Conservation (phyloP, 2,329 filamentous ascomycete species). For the Coniella lustricola region DNA sequence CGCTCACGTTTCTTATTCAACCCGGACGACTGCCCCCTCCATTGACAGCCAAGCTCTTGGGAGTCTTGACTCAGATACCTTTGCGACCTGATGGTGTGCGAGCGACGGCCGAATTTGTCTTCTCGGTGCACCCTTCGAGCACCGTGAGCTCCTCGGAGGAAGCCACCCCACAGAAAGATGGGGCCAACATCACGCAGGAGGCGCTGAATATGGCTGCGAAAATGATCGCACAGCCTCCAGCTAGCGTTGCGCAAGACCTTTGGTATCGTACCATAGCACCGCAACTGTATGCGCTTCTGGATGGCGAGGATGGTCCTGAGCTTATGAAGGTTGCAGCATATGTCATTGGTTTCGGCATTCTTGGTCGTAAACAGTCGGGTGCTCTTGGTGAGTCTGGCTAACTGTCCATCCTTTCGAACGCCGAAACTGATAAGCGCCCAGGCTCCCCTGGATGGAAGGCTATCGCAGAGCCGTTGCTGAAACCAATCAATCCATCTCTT, state of each 20-base stretch:
- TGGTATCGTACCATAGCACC: conserved; percentile 57
- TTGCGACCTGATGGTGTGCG: conserved; percentile 57
- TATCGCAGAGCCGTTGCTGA: conserved; percentile 53
- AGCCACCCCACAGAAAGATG: conserved; percentile 43
- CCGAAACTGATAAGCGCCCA: conserved; percentile 19
- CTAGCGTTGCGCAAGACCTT: conserved; percentile 41
- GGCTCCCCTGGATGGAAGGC: conserved; percentile 54
- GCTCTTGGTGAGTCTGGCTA: conserved; percentile 35
- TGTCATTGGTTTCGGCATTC: conserved; percentile 58
- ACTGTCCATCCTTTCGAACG: conserved; percentile 28
- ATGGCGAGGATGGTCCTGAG: conserved; percentile 51
- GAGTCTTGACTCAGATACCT: conserved; percentile 53
- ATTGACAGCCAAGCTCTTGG: conserved; percentile 51
- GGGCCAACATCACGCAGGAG: conserved; percentile 61
- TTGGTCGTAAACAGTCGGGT: conserved; percentile 56
- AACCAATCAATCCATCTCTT: conserved; percentile 38
- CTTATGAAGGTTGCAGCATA: conserved; percentile 53
- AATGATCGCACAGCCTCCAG: conserved; percentile 54
- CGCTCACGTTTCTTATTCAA: conserved; percentile 57
- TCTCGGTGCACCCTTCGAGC: conserved; percentile 57
- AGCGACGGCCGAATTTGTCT: conserved; percentile 63
- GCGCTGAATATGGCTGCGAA: conserved; percentile 57
- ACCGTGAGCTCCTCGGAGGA: conserved; percentile 33
- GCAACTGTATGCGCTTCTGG: conserved; percentile 55
- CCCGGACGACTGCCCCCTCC: conserved; percentile 51